Percentiles rank a stretch among this genome's conserved stretches.
Conservation (phyloP, 768 basidiomycete genomes). For the Hortiboletus campestris region DNA sequence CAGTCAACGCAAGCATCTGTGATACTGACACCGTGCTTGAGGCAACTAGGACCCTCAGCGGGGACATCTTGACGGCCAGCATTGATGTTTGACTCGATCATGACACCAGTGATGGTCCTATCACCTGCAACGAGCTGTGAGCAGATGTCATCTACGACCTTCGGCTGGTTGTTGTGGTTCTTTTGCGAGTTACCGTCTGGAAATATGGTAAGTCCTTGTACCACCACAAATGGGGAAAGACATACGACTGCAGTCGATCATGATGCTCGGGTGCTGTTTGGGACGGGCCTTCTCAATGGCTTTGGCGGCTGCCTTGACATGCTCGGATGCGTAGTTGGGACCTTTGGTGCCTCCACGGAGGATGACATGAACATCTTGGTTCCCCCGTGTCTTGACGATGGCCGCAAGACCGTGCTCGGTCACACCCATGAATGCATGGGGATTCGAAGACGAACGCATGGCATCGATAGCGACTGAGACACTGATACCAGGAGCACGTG, state of each 20-base stretch:
- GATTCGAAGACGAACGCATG: slow-evolving; percentile 87
- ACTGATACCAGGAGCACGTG: slow-evolving; percentile 29
- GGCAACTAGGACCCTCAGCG: slow-evolving; percentile 54
- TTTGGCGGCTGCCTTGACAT: slow-evolving; percentile 62
- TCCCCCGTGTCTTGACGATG: slow-evolving; percentile 88
- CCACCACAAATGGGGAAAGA: slow-evolving; percentile 8
- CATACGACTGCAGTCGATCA: slow-evolving; percentile 86
- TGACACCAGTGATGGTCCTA: slow-evolving; percentile 83
- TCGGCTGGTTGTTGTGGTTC: slow-evolving; percentile 90
- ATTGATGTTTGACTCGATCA: slow-evolving; percentile 95
- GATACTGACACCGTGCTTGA: slow-evolving; percentile 83
- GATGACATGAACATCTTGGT: slow-evolving; percentile 91
- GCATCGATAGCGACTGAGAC: slow-evolving; percentile 94
- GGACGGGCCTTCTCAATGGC: slow-evolving; percentile 64
- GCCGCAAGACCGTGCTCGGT: slow-evolving; percentile 87
- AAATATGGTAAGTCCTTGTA: not conserved
- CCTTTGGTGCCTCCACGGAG: slow-evolving; percentile 90
- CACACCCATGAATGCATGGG: slow-evolving; percentile 96
- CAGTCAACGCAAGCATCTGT: slow-evolving; percentile 93
- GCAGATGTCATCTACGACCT: slow-evolving; percentile 69
- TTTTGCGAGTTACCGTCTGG: slow-evolving; percentile 94
- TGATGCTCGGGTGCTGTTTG: slow-evolving; percentile 60
- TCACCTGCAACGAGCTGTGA: slow-evolving; percentile 70
- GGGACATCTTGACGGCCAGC: slow-evolving; percentile 92
- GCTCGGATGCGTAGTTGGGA: slow-evolving; percentile 80